Evolutionary conservation across 2,329 filamentous ascomycete genomes (phyloP).

Genomic region (Diaporthe capsici): DNA sequence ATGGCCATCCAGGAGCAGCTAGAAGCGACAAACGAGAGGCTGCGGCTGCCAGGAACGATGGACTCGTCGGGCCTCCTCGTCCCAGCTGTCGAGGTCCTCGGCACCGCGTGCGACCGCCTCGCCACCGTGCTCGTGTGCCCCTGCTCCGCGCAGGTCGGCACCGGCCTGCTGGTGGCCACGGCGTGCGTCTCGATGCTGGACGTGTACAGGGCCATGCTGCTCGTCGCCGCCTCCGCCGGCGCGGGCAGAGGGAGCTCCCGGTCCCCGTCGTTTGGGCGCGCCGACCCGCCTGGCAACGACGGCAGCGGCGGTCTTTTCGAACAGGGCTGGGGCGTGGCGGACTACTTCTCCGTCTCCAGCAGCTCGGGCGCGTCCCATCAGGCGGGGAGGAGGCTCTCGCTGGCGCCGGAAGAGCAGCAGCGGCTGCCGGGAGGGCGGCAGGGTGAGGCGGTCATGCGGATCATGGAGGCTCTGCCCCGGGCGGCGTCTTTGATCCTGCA

Average conservation of each 20-base stretch:
- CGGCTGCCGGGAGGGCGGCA: not conserved
- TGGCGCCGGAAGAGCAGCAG: not conserved
- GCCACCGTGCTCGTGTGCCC: not conserved
- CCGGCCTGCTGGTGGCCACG: not conserved
- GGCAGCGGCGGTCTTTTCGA: not conserved
- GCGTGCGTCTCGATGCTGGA: not conserved
- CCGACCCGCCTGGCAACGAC: too few relatives aligned
- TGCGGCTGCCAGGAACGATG: not conserved
- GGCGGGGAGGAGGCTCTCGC: not conserved
- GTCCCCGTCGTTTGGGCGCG: too few relatives aligned
- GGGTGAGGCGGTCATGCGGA: not conserved
- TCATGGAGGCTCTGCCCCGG: not conserved
- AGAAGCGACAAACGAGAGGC: not conserved
- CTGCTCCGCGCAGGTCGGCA: not conserved
- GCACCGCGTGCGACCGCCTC: not conserved
- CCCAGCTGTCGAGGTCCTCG: not conserved
- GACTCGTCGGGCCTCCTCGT: not conserved
- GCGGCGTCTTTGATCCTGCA: not conserved
- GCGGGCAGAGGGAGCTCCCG: too few relatives aligned
- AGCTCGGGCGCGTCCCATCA: not conserved
- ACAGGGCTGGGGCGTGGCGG: not conserved
- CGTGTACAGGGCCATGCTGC: not conserved
- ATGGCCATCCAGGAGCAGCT: not conserved
- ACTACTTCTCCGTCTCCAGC: not conserved
- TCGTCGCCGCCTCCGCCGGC: not conserved